A percentile compares a stretch with the other conserved stretches of the same genome.
phyloP scores from a whole-genome alignment of 2,329 filamentous ascomycete genomes.

The Chalaropsis ovoidea region DNA sequence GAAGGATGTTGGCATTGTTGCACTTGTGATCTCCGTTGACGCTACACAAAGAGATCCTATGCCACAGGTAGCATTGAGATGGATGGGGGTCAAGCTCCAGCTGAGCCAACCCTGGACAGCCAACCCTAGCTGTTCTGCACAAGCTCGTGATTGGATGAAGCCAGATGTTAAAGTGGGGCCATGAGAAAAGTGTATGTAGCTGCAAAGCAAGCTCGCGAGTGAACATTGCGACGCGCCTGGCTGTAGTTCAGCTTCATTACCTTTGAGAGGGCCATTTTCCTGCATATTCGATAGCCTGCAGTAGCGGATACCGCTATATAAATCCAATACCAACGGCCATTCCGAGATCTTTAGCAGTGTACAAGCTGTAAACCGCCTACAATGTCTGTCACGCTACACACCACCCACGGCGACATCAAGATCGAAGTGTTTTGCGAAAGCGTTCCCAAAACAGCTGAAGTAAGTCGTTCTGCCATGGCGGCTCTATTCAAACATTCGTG shows the following conservation, averaged over 20 bases:
- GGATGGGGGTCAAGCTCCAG: not conserved
- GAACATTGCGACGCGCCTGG: not conserved
- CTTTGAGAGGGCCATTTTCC: not conserved
- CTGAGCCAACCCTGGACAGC: not conserved
- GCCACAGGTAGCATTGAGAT: not conserved
- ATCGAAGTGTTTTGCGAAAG: slow-evolving; percentile 93
- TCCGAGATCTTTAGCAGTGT: not conserved
- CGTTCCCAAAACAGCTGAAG: slow-evolving; percentile 84
- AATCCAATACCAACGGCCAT: not conserved
- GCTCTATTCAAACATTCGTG: not conserved
- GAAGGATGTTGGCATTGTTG: too few relatives aligned
- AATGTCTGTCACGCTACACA: slow-evolving; percentile 68
- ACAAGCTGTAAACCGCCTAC: not conserved
- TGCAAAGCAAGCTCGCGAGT: not conserved
- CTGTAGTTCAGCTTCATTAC: not conserved
- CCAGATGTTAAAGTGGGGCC: not conserved
- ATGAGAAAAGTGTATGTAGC: not conserved
- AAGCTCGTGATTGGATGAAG: not conserved
- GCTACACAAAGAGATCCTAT: not conserved
- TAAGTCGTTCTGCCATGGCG: slow-evolving; percentile 32
- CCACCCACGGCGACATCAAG: slow-evolving; percentile 80
- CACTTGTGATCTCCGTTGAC: not conserved
- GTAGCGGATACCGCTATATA: too few relatives aligned
- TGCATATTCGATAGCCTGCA: not conserved
- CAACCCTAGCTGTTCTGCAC: not conserved